A percentile compares a stretch with the other conserved stretches of the same genome.
These are phyloP conservation scores for Exserohilum rostratum DNA, from an alignment of 2,329 filamentous ascomycete species.

Conservation along the genomic window DNA sequence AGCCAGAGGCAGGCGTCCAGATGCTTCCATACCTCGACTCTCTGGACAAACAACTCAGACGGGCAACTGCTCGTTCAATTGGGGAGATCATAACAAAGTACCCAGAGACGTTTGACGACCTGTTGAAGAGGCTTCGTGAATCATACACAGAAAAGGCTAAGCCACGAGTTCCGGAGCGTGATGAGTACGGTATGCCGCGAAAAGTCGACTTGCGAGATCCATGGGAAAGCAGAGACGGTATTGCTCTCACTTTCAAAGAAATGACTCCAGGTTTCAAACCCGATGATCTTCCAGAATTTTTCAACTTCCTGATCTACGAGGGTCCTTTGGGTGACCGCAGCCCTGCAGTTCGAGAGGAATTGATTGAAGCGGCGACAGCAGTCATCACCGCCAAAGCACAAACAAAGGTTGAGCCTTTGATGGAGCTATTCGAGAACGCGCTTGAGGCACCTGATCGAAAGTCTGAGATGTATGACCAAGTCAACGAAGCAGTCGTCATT, in stretches of 20 bases:
- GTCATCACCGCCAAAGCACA: constrained; percentile 84
- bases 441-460: constrained; percentile 85
- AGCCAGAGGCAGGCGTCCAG: constrained; percentile 66
- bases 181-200: constrained; percentile 92
- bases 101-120: constrained; percentile 63
- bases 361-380: constrained; percentile 86
- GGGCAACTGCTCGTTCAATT: constrained; percentile 80
- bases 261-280: constrained; percentile 73
- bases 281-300: constrained; percentile 74
- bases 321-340: constrained; percentile 88
- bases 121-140: constrained; percentile 69
- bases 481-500: constrained; percentile 97
- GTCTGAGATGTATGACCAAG: constrained; percentile 80
- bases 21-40: constrained; percentile 81
- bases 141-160: constrained; percentile 81
- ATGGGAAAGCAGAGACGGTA: constrained; percentile 89
- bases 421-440: constrained; percentile 88
- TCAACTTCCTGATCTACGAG: constrained; percentile 82
- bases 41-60: constrained; percentile 79
- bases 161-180: constrained; percentile 79
- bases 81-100: constrained; percentile 73
- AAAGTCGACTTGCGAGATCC: constrained; percentile 87
- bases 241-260: constrained; percentile 85
- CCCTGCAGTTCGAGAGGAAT: constrained; percentile 77
- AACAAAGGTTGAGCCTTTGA: constrained; percentile 81